Conservation (phyloP, 495 filamentous ascomycete species). For the Penicillium roqueforti region DNA sequence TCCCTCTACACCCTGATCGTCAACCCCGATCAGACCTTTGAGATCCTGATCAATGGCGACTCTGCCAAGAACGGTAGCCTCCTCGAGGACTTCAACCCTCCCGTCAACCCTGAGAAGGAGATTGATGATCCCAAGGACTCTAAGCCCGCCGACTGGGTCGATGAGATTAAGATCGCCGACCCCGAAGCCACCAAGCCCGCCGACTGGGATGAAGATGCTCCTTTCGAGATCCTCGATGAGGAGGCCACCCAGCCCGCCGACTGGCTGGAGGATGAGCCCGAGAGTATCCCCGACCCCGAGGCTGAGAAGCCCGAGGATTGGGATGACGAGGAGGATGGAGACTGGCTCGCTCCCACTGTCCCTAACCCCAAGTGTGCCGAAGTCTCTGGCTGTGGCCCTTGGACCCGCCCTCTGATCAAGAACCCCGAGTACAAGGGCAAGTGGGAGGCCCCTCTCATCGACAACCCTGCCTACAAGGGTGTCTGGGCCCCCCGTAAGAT, state of each 20-base stretch:
- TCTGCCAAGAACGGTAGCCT: slow-evolving; percentile 83
- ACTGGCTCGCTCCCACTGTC: slow-evolving; percentile 92
- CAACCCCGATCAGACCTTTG: slow-evolving; percentile 89
- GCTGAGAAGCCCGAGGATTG: slow-evolving; percentile 98
- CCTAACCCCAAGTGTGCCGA: slow-evolving; percentile 96
- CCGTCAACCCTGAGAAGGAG: slow-evolving; percentile 93
- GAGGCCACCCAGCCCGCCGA: slow-evolving; percentile 88
- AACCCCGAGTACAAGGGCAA: slow-evolving; percentile 99
- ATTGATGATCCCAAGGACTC: slow-evolving; percentile 94
- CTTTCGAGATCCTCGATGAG: slow-evolving; percentile 91
- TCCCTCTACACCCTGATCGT: slow-evolving; percentile 95
- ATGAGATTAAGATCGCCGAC: slow-evolving; percentile 83
- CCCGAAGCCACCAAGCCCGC: slow-evolving; percentile 93
- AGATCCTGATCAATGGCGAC: slow-evolving; percentile 86
- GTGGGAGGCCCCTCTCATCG: slow-evolving; percentile 89
- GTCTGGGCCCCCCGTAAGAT: slow-evolving; percentile 94
- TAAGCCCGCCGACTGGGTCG: slow-evolving; percentile 96
- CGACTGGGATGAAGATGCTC: slow-evolving; percentile 99
- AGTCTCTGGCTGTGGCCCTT: slow-evolving; percentile 88
- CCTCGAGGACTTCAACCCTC: slow-evolving; percentile 86
- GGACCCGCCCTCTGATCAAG: slow-evolving; percentile 86
- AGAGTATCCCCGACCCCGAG: slow-evolving; percentile 86
- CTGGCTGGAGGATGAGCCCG: slow-evolving; percentile 92
- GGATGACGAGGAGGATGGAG: slow-evolving; percentile 99
- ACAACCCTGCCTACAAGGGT: slow-evolving; percentile 99